These are phyloP conservation scores for Microsporum canis DNA, from an alignment of 2,329 filamentous ascomycete species.

Conservation along the genomic window DNA sequence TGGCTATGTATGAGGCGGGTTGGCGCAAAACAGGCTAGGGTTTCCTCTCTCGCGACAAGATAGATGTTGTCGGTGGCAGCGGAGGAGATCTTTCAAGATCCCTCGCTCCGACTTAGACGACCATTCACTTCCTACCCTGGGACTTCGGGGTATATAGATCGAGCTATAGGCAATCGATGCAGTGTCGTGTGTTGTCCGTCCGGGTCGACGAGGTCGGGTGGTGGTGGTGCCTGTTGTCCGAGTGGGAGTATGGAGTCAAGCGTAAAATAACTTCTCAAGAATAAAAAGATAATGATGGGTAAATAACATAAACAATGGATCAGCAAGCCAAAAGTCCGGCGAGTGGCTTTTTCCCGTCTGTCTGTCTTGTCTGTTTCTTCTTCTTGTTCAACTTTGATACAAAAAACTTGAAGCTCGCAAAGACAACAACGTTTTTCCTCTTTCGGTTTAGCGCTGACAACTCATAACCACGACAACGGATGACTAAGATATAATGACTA, in stretches of 20 bases:
- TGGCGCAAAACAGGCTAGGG: neutral
- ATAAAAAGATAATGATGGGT: too few species aligned
- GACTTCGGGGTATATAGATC: too few species aligned
- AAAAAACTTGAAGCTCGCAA: constrained; percentile 14
- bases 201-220: too few species aligned
- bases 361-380: neutral
- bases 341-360: too few species aligned
- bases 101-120: constrained; percentile 26
- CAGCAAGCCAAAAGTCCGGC: too few species aligned
- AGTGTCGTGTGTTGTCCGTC: too few species aligned
- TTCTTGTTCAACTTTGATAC: neutral
- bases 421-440: constrained; percentile 30
- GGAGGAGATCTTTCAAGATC: constrained; percentile 36
- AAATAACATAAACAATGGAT: too few species aligned
- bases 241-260: too few species aligned
- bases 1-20: neutral
- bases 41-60: neutral
- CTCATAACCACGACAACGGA: constrained; percentile 9
- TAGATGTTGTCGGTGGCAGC: constrained; percentile 19
- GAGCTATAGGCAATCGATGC: too few species aligned
- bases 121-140: neutral
- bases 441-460: constrained; percentile 30
- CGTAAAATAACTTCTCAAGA: too few species aligned
- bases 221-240: too few species aligned
- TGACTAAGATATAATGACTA: neutral